Conservation (phyloP, 139 green algal species). For the Coelastrella sp. region DNA sequence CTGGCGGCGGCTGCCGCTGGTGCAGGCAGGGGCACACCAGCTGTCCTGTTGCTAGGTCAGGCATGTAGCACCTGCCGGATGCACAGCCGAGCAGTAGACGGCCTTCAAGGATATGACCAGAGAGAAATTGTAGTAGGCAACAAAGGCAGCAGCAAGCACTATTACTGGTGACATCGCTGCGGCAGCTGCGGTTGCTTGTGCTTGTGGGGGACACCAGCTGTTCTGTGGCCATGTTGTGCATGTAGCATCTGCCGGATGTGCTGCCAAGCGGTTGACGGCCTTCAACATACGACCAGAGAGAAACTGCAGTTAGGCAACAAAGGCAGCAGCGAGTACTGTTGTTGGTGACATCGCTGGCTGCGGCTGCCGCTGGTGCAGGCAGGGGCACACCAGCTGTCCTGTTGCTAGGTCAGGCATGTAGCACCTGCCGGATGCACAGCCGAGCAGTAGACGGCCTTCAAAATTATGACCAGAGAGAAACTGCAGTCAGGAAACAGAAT, state of each 20-base stretch:
- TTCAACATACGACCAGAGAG: background rate
- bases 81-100: conserved; percentile 19
- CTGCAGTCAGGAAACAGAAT: background rate
- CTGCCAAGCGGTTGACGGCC: no score
- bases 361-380: background rate
- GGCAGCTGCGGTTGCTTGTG: background rate
- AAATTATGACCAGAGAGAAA: conserved; percentile 26
- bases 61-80: conserved; percentile 23
- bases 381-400: background rate
- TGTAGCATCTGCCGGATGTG: no score
- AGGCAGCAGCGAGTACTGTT: background rate
- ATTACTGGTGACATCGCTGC: background rate
- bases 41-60: background rate
- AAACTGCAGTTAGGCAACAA: background rate
- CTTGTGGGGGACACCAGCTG: no score
- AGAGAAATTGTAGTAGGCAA: conserved; percentile 13
- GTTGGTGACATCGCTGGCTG: background rate
- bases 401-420: background rate
- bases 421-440: conserved; percentile 20
- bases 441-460: background rate
- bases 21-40: background rate
- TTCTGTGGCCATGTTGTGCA: no score
- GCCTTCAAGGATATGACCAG: conserved; percentile 21
- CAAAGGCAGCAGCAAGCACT: background rate
- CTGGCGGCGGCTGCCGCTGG: background rate